Conservation (phyloP, 306 rosid genomes). For the Macrotyloma uniflorum region DNA sequence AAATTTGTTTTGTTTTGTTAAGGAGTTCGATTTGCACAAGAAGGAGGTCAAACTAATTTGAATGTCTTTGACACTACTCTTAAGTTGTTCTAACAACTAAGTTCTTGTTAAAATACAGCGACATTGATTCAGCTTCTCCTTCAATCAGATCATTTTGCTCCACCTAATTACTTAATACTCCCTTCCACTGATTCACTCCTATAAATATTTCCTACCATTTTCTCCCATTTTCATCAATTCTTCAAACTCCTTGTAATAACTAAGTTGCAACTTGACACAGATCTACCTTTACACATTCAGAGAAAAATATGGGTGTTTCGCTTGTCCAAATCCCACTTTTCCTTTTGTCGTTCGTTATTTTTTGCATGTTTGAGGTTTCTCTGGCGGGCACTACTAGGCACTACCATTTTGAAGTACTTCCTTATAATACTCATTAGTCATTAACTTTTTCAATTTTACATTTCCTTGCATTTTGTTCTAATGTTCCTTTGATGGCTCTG, state of each 20-base stretch:
- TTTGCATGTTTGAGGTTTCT: conserved; percentile 40
- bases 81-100: conserved; percentile 65
- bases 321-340: conserved; percentile 34
- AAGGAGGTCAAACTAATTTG: conserved; percentile 52
- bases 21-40: conserved; percentile 47
- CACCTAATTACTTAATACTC: conserved; percentile 33
- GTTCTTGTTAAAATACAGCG: conserved; percentile 33
- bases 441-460: background rate
- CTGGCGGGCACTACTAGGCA: conserved; percentile 56
- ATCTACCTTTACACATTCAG: background rate
- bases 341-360: conserved; percentile 24
- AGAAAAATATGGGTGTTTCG: conserved; percentile 47
- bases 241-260: background rate
- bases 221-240: conserved; percentile 33
- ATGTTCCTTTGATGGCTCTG: background rate
- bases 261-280: background rate
- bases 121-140: conserved; percentile 30
- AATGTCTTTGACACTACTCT: conserved; percentile 74
- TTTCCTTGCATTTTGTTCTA: background rate
- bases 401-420: conserved; percentile 62
- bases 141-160: conserved; percentile 9
- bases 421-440: background rate
- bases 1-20: background rate
- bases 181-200: background rate
- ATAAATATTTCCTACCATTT: conserved; percentile 33